Evolutionary conservation across 139 green algal genomes (phyloP).

Genomic region (Micromonas commoda): DNA sequence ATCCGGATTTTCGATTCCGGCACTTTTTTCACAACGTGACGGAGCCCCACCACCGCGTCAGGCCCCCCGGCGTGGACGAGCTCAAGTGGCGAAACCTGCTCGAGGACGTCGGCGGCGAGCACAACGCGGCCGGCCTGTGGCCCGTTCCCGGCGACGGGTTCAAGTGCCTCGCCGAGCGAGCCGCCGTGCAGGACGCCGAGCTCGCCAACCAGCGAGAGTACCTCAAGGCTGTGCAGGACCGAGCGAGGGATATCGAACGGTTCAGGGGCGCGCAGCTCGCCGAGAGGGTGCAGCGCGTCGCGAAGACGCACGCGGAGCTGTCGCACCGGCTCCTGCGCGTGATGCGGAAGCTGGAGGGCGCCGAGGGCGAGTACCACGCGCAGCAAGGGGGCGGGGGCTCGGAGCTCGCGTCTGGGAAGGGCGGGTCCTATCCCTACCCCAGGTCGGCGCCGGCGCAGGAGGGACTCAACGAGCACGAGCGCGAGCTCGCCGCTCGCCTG

Average conservation of each 20-base stretch:
- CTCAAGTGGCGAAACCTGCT: background rate
- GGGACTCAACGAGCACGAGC: background rate
- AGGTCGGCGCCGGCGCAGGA: too few relatives aligned
- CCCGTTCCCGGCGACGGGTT: background rate
- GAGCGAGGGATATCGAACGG: background rate
- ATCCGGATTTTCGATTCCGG: background rate
- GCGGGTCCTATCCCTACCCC: too few relatives aligned
- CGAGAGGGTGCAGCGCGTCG: background rate
- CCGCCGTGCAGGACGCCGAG: background rate
- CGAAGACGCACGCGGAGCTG: background rate
- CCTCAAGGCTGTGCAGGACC: background rate
- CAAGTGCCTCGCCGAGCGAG: background rate
- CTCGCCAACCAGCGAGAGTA: background rate
- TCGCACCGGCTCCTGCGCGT: background rate
- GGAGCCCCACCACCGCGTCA: background rate
- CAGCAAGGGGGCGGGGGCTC: background rate
- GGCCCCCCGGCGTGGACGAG: background rate
- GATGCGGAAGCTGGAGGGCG: background rate
- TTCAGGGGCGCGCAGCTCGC: background rate
- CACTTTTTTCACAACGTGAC: background rate
- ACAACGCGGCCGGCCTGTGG: background rate
- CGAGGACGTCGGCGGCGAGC: background rate
- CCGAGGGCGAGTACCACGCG: background rate
- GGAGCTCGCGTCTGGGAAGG: too few relatives aligned
- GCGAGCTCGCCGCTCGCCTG: background rate